Evolutionary conservation across 1,139 yeast species (phyloP).

Genomic region (Taiozyma onychis): DNA sequence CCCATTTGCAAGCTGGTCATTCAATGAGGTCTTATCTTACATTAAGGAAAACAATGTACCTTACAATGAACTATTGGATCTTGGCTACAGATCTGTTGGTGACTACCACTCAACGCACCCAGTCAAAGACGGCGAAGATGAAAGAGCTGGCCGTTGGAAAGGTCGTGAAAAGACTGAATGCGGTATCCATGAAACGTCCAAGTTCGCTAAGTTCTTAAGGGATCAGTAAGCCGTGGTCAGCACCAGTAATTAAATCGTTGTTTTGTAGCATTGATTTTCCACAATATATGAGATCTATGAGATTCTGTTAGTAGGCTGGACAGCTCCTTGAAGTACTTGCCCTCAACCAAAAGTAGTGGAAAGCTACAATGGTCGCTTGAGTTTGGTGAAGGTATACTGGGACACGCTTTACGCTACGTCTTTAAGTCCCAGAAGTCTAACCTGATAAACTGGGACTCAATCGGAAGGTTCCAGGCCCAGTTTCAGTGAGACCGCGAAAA

Average conservation of each 20-base stretch:
- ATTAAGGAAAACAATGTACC: constrained; percentile 71
- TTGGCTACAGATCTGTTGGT: constrained; percentile 89
- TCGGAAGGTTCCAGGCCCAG: neutral
- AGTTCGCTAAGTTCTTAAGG: constrained; percentile 55
- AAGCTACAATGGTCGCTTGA: too few species aligned
- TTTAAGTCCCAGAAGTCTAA: neutral
- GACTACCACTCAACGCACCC: constrained; percentile 96
- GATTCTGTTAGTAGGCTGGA: neutral
- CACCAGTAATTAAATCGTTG: neutral
- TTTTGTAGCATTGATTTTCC: neutral
- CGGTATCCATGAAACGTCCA: constrained; percentile 82
- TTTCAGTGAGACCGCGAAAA: neutral
- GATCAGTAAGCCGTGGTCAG: constrained; percentile 4
- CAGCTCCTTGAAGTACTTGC: neutral
- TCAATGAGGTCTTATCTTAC: constrained; percentile 63
- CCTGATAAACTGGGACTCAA: neutral
- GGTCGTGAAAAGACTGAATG: constrained; percentile 92
- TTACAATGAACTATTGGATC: constrained; percentile 74
- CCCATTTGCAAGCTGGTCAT: constrained; percentile 84
- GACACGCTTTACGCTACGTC: neutral
- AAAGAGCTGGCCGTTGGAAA: constrained; percentile 95
- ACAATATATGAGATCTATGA: neutral
- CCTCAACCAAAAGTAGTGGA: too few species aligned
- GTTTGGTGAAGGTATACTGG: neutral
- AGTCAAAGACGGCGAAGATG: constrained; percentile 88